phyloP scores from a whole-genome alignment of 2,329 filamentous ascomycete genomes.

The Cadophora luteo-olivacea region DNA sequence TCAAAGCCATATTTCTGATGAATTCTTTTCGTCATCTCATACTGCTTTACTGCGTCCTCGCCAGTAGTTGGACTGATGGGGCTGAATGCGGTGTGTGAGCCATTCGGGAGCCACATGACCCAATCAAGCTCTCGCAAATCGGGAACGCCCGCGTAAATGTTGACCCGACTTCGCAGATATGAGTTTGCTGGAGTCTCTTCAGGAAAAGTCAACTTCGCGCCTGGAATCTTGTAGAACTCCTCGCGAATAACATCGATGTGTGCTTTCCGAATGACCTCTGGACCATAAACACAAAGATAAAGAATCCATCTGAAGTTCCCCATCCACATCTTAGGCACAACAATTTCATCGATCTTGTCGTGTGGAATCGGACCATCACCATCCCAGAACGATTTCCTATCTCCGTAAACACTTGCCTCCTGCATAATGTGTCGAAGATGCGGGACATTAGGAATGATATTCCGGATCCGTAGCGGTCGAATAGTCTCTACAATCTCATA shows the following conservation, averaged over 20 bases:
- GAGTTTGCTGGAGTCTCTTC: conserved; percentile 45
- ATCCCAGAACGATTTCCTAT: conserved; percentile 12
- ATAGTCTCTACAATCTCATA: conserved; percentile 14
- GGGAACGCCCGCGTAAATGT: conserved; percentile 38
- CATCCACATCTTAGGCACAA: conserved; percentile 12
- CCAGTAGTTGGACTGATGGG: conserved; percentile 57
- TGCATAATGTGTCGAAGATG: conserved; percentile 21
- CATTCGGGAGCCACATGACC: conserved; percentile 27
- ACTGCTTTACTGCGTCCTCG: conserved; percentile 52
- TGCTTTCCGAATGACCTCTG: conserved; percentile 16
- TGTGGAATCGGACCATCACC: conserved; percentile 7
- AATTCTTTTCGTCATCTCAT: conserved; percentile 48
- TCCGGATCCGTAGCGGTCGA: conserved; percentile 19
- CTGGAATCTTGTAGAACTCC: conserved; percentile 29
- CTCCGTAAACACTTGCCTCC: conserved; percentile 9
- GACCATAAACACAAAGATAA: conserved; percentile 18
- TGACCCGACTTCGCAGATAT: conserved; percentile 47
- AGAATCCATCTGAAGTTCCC: conserved; percentile 16
- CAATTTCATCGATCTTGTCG: conserved; percentile 9
- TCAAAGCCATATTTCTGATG: conserved; percentile 54
- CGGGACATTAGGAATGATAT: conserved; percentile 22
- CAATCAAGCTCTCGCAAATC: conserved; percentile 37
- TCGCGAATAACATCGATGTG: conserved; percentile 21
- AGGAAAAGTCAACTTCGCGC: conserved; percentile 47
- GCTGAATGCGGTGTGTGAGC: conserved; percentile 46